Evolutionary conservation across 2,329 filamentous ascomycete genomes (phyloP), one percentile per base, ranked within the genome.

Genomic region (Pyricularia pennisetigena): DNA sequence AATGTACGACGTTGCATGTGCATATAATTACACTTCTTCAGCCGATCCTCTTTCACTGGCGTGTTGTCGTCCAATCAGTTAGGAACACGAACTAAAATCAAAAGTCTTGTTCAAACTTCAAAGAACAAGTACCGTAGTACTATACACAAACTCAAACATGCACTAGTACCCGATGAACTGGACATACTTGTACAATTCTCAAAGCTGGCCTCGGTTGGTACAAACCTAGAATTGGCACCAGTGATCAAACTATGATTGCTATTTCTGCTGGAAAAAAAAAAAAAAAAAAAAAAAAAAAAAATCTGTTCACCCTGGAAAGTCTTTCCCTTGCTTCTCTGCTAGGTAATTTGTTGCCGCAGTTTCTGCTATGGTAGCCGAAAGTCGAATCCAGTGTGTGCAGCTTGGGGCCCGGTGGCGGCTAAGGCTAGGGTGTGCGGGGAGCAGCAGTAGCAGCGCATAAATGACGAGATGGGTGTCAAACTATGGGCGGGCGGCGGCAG

Each of bases 381-480:
- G 41, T n/a, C 20, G 41, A n/a, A 6, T 16, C 6, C 16, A 49
- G 41, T 49, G 14, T 20, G 41, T 49, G 41, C 41, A 49, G 41
- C 41, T 49, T 49, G 41, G 41, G 20, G 41, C 41, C 41, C 5
- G 20, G 41, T 49, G 41, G 16, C 41, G 41, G 41, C 41, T 49
- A 49, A 49, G 63, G 63, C 63, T 65, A 65, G 63, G 63, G 28
- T 32, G 12, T 65, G 26, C 12, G 41, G 65, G 29, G 41, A 49
- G 41, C 41, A 49, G 41, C 20, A 49, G 41, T 49, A 49, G 41
- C 8, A 32, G 70, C 72, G 74, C 74, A 75, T 75, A 61, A 74
- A 73, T 69, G 71, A 73, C 70, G 71, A 74, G 70, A 73, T 72
- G 72, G 73, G 7, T 72, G 67, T 70, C 70, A 71, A 70, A 70